These are phyloP conservation scores for Tricholoma sp. DNA, from an alignment of 768 basidiomycete genomes.

Conservation along the genomic window DNA sequence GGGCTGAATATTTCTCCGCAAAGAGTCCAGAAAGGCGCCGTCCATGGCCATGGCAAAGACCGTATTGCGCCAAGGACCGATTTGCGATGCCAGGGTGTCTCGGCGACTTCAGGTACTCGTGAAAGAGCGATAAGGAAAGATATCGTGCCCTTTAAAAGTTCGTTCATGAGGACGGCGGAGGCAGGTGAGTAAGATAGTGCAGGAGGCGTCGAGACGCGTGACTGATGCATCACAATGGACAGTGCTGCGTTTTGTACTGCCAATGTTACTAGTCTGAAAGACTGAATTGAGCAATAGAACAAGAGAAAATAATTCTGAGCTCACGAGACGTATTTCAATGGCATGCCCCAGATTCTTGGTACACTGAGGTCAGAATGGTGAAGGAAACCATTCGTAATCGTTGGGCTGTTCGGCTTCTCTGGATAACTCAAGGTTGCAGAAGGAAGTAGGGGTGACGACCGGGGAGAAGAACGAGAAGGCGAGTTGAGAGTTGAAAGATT, in stretches of 20 bases:
- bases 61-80: conserved; percentile 31
- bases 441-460: conserved; percentile 48
- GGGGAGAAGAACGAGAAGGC: conserved; percentile 42
- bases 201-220: conserved; percentile 80
- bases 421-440: conserved; percentile 38
- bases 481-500: conserved; percentile 25
- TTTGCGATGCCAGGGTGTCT: conserved; percentile 36
- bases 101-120: conserved; percentile 38
- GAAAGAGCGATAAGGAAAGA: conserved; percentile 83
- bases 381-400: conserved; percentile 25
- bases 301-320: conserved; percentile 15
- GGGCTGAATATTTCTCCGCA: conserved; percentile 76
- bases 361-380: conserved; percentile 26
- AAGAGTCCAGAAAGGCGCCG: conserved; percentile 48
- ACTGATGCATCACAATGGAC: conserved; percentile 98
- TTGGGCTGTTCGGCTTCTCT: conserved; percentile 29
- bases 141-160: conserved; percentile 89
- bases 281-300: background rate
- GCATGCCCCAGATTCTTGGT: conserved; percentile 65
- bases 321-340: conserved; percentile 79
- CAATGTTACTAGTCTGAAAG: conserved; percentile 61
- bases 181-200: conserved; percentile 88
- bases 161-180: conserved; percentile 90
- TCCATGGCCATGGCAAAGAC: conserved; percentile 39
- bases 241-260: conserved; percentile 94